Evolutionary conservation across 345 rosid genomes (phyloP), one percentile per base, ranked within the genome.

Genomic region (Crucihimalaya himalaica): DNA sequence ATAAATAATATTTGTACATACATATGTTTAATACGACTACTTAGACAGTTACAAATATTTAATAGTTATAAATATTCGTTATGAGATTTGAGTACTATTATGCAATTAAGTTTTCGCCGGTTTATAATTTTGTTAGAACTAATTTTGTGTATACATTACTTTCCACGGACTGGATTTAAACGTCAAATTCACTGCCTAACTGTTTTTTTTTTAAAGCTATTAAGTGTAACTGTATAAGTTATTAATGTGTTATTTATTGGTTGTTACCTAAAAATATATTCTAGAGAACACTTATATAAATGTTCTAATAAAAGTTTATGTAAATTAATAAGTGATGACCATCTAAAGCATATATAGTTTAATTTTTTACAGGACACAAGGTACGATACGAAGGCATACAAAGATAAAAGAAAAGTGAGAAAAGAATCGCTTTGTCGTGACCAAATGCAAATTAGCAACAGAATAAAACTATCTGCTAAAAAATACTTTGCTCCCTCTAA

Each of bases 401-500:
- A 66, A 61, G 40, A 68, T 32, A 43, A 68, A 37, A 68, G 42
- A 46, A 68, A 68, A 70, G 61, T 15, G 45, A 56, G 32, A 46
- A 70, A 63, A 77, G 66, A 70, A 70, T 64, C 13, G 29, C 75
- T 77, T 77, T 77, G 80, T 77, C 80, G 80, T 77, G 80, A 77
- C 80, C 80, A 70, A 55, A 70, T 77, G 76, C 62, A 77, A 56
- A 77, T 70, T 63, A 23, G 72, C 52, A 56, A 77, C 80, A 63
- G 72, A 70, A 73, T 63, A 52, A 60, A 32, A 3, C 56, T 45
- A 42, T 66, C 15, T 55, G 35, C 65, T 15, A 21, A 16, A 43
- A 0, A 39, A 55, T 39, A 28, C 62, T 52, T 72, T 29, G 23
- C 45, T 51, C 37, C 61, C 40, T 9, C 29, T 71, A 71, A 74